phyloP scores from a whole-genome alignment of 306 rosid species.

The Lupinus albus region DNA sequence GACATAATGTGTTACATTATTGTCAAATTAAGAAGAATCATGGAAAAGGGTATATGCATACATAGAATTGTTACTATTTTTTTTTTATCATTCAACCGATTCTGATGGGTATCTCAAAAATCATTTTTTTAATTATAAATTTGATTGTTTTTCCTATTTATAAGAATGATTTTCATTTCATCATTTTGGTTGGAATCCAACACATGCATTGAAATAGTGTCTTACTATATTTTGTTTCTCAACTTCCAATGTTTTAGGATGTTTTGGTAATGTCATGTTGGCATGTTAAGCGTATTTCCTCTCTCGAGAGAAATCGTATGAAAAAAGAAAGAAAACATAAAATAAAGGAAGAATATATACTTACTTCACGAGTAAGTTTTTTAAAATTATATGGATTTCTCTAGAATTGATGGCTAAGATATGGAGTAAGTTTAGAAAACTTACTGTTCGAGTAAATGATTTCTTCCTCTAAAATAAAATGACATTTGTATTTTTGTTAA shows the following conservation, averaged over 20 bases:
- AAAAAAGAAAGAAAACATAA: too few relatives aligned
- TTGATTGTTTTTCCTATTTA: conserved; percentile 26
- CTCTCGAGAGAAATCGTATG: too few relatives aligned
- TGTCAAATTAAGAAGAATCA: conserved; percentile 18
- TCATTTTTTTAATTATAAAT: conserved; percentile 4
- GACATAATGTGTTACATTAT: conserved; percentile 4
- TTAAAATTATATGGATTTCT: too few relatives aligned
- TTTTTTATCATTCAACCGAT: conserved; percentile 28
- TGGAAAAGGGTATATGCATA: not conserved
- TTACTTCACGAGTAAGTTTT: too few relatives aligned
- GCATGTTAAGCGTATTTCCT: too few relatives aligned
- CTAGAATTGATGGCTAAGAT: too few relatives aligned
- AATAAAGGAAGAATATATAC: too few relatives aligned
- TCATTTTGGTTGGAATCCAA: not conserved
- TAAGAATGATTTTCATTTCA: conserved; percentile 9
- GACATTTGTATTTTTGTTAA: too few relatives aligned
- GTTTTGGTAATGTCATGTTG: not conserved
- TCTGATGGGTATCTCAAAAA: not conserved
- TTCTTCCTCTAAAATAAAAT: too few relatives aligned
- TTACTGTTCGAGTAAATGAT: too few relatives aligned
- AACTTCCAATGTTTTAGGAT: not conserved
- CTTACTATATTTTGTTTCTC: not conserved
- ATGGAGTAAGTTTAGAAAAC: too few relatives aligned
- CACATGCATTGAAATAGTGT: not conserved
- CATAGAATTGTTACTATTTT: conserved; percentile 33